Evolutionary conservation across 2,329 filamentous ascomycete species (phyloP), one percentile per base, ranked within the genome.

Genomic region (Orbilia blumenaviensis): DNA sequence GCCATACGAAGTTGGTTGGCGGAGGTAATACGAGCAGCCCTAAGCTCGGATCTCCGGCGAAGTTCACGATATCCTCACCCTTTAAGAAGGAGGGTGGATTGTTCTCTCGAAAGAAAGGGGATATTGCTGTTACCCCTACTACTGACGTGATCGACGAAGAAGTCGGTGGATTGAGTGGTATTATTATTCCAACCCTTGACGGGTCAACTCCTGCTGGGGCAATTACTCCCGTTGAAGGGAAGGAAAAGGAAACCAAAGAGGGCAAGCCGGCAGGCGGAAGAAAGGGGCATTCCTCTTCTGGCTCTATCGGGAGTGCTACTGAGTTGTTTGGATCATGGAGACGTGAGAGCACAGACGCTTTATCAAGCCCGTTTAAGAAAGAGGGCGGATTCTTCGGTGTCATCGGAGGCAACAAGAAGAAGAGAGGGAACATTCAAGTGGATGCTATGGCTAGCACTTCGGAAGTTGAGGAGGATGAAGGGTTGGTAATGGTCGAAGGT

Each of bases 51-150:
- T 78, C 76, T 10, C 79, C 77, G 23, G 66, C 71, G 6, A 80
- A 80, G 68, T 80, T 80, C 36, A 80, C 80, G 32, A 78, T 80
- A 16, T 78, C 78, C 3, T 79, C 78, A n/a, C 76, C 69, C 3
- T 80, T 79, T 66, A 80, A 80, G 72, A 80, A 80, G 34, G 79
- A 80, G 12, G 79, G 79, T 0, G 79, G 79, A 0, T 71, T 80
- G 41, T 80, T 80, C 34, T 66, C 77, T 1, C 42, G 78, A 14
- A 77, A 72, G 50, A 78, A 79, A 32, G 72, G 63, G 14, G 79
- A 80, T 21, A 78, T 44, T 21, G 69, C 66, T 34, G 66, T 58
- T 12, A 76, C 72, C 12, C 72, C 72, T 12, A 76, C 72, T 9
- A 42, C 71, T 1, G 72, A 76, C 29, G 64, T 69, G 3, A 76